A percentile compares a stretch with the other conserved stretches of the same genome.
These are phyloP conservation scores for Pochonia chlamydosporia DNA, from an alignment of 2,329 filamentous ascomycete species.

Conservation along the genomic window DNA sequence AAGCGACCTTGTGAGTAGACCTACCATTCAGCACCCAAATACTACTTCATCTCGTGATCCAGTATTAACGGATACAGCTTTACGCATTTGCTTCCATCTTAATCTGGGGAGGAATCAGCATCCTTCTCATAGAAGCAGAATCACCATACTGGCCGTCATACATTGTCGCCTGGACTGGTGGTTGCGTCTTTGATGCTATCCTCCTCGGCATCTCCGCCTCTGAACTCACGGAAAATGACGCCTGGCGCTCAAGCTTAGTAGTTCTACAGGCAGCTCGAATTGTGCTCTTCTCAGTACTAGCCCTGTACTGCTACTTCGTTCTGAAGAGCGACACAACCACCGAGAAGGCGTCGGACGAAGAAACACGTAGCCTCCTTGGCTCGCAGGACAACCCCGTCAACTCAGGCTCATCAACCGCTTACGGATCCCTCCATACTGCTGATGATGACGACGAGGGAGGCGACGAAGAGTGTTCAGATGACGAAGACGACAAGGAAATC, in stretches of 20 bases:
- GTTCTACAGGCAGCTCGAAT: background rate
- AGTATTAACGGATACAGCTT: no score
- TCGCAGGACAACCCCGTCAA: background rate
- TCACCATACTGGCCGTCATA: constrained; percentile 10
- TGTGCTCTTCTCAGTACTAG: background rate
- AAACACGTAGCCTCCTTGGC: constrained; percentile 6
- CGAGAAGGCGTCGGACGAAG: background rate
- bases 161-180: constrained; percentile 6
- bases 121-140: constrained; percentile 7
- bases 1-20: constrained; percentile 1
- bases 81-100: constrained; percentile 8
- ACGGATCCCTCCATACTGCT: constrained; percentile 12
- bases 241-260: constrained; percentile 2
- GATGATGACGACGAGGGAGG: constrained; percentile 10
- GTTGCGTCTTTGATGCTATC: constrained; percentile 5
- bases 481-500: constrained; percentile 17
- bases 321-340: background rate
- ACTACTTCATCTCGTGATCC: no score
- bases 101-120: constrained; percentile 7
- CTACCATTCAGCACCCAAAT: background rate
- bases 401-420: constrained; percentile 1
- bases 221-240: background rate
- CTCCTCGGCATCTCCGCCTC: background rate
- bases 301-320: background rate
- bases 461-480: constrained; percentile 13